Conservation (phyloP, 441 rosid species). For the Gossypium gossypioides region DNA sequence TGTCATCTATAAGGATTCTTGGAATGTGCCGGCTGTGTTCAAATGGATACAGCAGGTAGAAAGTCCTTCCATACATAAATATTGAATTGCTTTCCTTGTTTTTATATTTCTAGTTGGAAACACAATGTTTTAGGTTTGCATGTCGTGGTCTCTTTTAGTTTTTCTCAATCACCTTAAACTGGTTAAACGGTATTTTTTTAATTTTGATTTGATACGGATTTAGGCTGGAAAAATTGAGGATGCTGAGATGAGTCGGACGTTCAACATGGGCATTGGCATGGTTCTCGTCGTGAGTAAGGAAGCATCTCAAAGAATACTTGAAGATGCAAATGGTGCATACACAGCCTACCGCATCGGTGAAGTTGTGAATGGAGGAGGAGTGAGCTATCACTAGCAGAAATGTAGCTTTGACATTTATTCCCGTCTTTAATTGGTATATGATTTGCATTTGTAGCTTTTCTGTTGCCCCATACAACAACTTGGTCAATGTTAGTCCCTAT, state of each 20-base stretch:
- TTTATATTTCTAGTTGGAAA: not conserved
- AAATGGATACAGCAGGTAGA: slow-evolving; percentile 86
- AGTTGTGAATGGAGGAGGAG: slow-evolving; percentile 60
- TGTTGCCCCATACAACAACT: not conserved
- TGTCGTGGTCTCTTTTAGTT: not conserved
- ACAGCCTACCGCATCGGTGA: slow-evolving; percentile 60
- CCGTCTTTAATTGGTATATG: not conserved
- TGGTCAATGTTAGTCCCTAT: not conserved
- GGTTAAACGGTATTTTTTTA: not conserved
- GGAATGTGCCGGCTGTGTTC: slow-evolving; percentile 66
- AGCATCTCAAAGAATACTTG: slow-evolving; percentile 47
- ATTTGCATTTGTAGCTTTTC: not conserved
- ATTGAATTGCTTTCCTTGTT: not conserved
- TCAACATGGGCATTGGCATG: slow-evolving; percentile 91
- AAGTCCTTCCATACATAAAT: not conserved
- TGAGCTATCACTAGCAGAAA: slow-evolving; percentile 38
- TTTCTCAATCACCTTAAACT: not conserved
- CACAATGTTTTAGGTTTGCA: not conserved
- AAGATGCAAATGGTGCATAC: slow-evolving; percentile 31
- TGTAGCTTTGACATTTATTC: not conserved
- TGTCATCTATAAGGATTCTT: slow-evolving; percentile 45
- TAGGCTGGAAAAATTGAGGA: slow-evolving; percentile 72
- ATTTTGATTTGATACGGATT: slow-evolving; percentile 5
- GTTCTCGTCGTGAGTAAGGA: slow-evolving; percentile 57
- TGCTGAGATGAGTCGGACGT: slow-evolving; percentile 79